Conservation (phyloP, 495 filamentous ascomycete species). For the Chaetomidium leptoderma region DNA sequence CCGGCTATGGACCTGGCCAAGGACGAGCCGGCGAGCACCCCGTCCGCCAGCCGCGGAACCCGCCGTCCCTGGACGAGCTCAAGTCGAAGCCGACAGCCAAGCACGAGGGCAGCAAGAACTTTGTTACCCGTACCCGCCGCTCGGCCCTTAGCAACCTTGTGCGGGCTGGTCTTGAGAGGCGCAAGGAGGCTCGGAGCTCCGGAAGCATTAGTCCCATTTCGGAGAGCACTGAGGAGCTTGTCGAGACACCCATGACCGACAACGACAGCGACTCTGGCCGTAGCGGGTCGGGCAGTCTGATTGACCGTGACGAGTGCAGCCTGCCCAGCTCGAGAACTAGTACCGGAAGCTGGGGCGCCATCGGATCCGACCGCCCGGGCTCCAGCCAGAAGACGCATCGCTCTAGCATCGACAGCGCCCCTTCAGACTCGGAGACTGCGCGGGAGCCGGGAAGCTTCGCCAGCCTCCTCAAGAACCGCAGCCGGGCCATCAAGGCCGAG, state of each 20-base stretch:
- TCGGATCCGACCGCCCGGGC: conserved; percentile 71
- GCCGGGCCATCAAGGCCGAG: conserved; percentile 42
- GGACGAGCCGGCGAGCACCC: conserved; percentile 92
- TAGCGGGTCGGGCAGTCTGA: conserved; percentile 72
- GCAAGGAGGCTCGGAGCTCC: conserved; percentile 58
- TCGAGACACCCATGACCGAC: conserved; percentile 63
- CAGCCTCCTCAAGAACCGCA: conserved; percentile 54
- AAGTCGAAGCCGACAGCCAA: conserved; percentile 85
- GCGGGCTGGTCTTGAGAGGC: conserved; percentile 82
- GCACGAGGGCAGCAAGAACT: conserved; percentile 98
- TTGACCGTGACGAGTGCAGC: conserved; percentile 59
- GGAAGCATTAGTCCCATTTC: conserved; percentile 87
- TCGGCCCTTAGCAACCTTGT: conserved; percentile 88
- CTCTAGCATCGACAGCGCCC: conserved; percentile 57
- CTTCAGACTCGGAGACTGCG: conserved; percentile 41
- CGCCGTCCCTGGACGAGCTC: conserved; percentile 88
- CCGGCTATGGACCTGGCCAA: conserved; percentile 89
- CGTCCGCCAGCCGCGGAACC: conserved; percentile 86
- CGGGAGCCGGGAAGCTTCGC: conserved; percentile 47
- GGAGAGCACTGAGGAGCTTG: conserved; percentile 71
- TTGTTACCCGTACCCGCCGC: conserved; percentile 87
- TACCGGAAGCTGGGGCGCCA: conserved; percentile 66
- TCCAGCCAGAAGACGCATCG: conserved; percentile 57
- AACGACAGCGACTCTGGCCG: conserved; percentile 75
- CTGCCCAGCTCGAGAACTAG: conserved; percentile 75